A percentile compares a stretch with the other conserved stretches of the same genome.
phyloP scores from a whole-genome alignment of 2,329 filamentous ascomycete genomes.

The Teratosphaeria nubilosa region DNA sequence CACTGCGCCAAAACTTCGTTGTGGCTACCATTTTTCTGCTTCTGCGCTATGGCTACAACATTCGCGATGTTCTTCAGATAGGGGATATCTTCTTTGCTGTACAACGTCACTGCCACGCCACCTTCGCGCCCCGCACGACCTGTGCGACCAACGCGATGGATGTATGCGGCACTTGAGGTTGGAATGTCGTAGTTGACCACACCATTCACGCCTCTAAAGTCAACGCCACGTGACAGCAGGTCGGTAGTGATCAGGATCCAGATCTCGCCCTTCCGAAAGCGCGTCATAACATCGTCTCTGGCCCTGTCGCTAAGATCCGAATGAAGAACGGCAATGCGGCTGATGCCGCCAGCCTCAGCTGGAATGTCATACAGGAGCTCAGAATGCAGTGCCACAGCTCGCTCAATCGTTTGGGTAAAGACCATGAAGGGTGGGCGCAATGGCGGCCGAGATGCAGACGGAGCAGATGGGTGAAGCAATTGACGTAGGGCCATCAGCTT shows the following conservation, averaged over 20 bases:
- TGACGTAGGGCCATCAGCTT: slow-evolving; percentile 88
- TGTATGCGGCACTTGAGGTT: slow-evolving; percentile 77
- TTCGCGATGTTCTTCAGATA: slow-evolving; percentile 88
- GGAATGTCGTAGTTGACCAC: slow-evolving; percentile 98
- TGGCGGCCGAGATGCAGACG: slow-evolving; percentile 41
- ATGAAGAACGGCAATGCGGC: slow-evolving; percentile 81
- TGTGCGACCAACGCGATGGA: slow-evolving; percentile 86
- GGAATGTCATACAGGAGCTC: slow-evolving; percentile 95
- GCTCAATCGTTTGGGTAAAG: slow-evolving; percentile 91
- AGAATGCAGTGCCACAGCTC: slow-evolving; percentile 75
- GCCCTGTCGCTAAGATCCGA: slow-evolving; percentile 69
- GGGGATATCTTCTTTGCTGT: slow-evolving; percentile 88
- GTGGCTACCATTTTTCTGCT: slow-evolving; percentile 38
- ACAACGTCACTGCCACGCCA: slow-evolving; percentile 85
- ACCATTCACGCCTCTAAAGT: slow-evolving; percentile 89
- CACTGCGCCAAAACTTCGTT: slow-evolving; percentile 61
- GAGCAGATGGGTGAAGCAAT: slow-evolving; percentile 65
- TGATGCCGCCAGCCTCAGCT: slow-evolving; percentile 70
- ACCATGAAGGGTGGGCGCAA: slow-evolving; percentile 85
- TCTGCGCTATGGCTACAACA: slow-evolving; percentile 76
- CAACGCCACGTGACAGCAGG: slow-evolving; percentile 79
- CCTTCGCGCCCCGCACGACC: slow-evolving; percentile 79
- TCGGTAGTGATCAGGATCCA: slow-evolving; percentile 97
- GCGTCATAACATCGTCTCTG: slow-evolving; percentile 72
- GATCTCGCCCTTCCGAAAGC: slow-evolving; percentile 82